Evolutionary conservation across 2,329 filamentous ascomycete genomes (phyloP).

Genomic region (Penicillium verrucosum): DNA sequence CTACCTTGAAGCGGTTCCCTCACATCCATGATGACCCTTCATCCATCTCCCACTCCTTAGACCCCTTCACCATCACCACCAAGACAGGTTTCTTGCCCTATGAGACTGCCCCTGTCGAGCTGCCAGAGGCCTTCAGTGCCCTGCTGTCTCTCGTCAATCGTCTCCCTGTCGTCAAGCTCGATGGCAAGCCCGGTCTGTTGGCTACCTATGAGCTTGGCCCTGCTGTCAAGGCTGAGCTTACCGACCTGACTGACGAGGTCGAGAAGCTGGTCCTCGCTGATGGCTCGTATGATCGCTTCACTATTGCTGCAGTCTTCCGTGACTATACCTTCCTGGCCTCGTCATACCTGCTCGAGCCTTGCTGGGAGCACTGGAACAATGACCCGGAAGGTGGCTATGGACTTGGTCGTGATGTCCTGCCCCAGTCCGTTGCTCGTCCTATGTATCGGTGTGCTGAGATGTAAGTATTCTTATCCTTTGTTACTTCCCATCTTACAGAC

Average conservation of each 20-base stretch:
- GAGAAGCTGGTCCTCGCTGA: conserved; percentile 58
- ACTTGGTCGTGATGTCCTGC: conserved; percentile 69
- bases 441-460: conserved; percentile 80
- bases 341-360: conserved; percentile 87
- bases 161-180: conserved; percentile 73
- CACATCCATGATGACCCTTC: conserved; percentile 45
- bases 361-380: conserved; percentile 67
- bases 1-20: conserved; percentile 43
- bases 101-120: conserved; percentile 41
- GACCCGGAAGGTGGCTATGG: conserved; percentile 68
- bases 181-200: conserved; percentile 73
- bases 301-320: conserved; percentile 82
- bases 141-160: conserved; percentile 69
- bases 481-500: background rate
- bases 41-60: conserved; percentile 40
- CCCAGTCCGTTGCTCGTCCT: conserved; percentile 71
- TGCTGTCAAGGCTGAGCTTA: conserved; percentile 68
- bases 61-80: conserved; percentile 49
- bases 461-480: conserved; percentile 55
- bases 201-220: conserved; percentile 71
- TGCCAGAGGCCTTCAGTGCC: conserved; percentile 70
- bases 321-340: conserved; percentile 91
- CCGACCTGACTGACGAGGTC: conserved; percentile 70
- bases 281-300: conserved; percentile 65
- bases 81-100: conserved; percentile 47